Conservation (phyloP, 2,329 filamentous ascomycete species). For the Lasiodiplodia gonubiensis region DNA sequence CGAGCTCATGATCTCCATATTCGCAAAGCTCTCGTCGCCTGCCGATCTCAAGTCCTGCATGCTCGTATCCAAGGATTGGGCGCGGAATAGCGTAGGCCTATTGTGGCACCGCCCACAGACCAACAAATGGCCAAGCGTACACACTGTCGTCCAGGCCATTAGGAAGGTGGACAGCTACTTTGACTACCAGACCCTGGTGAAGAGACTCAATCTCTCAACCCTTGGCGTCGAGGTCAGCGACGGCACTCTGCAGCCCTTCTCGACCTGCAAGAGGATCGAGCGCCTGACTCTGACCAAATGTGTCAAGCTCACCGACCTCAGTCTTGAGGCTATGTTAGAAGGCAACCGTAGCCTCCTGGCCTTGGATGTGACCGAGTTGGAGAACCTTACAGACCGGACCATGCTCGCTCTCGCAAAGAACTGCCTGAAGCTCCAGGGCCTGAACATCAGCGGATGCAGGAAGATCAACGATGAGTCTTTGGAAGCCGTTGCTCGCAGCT, state of each 20-base stretch:
- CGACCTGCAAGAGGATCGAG: slow-evolving; percentile 87
- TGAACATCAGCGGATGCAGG: slow-evolving; percentile 88
- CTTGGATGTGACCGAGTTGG: slow-evolving; percentile 84
- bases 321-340: slow-evolving; percentile 77
- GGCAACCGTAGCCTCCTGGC: slow-evolving; percentile 83
- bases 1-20: slow-evolving; percentile 92
- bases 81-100: slow-evolving; percentile 87
- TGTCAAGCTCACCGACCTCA: slow-evolving; percentile 80
- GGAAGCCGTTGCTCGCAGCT: slow-evolving; percentile 78
- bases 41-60: slow-evolving; percentile 84
- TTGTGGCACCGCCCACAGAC: slow-evolving; percentile 95
- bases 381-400: slow-evolving; percentile 80
- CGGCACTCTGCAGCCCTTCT: slow-evolving; percentile 82
- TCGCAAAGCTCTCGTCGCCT: slow-evolving; percentile 78
- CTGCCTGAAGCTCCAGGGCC: slow-evolving; percentile 83
- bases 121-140: slow-evolving; percentile 81
- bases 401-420: slow-evolving; percentile 78
- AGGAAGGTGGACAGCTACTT: slow-evolving; percentile 78
- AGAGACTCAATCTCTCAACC: slow-evolving; percentile 85
- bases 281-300: slow-evolving; percentile 92
- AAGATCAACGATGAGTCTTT: slow-evolving; percentile 87
- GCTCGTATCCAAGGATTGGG: slow-evolving; percentile 94
- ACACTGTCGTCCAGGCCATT: slow-evolving; percentile 80
- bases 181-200: slow-evolving; percentile 86
- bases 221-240: slow-evolving; percentile 81